Conservation (phyloP, 305 asterid genomes). For the Nicotiana rustica region DNA sequence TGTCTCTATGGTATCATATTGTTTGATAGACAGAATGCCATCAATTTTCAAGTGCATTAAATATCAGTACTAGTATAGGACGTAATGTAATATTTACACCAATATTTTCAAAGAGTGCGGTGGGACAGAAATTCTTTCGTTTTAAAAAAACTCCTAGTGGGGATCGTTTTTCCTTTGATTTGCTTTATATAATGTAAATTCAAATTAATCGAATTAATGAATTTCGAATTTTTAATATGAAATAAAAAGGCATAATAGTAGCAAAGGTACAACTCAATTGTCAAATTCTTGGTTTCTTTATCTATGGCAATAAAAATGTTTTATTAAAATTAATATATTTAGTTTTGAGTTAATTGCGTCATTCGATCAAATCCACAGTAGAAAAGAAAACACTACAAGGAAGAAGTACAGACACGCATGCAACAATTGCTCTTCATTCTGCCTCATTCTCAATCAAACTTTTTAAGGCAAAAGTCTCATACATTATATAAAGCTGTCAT, state of each 20-base stretch:
- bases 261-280: not conserved
- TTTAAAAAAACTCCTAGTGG: not conserved
- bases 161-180: too few species aligned
- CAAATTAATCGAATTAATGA: not conserved
- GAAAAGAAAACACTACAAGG: not conserved
- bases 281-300: not conserved
- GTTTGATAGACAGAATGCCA: not conserved
- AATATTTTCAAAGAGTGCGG: too few species aligned
- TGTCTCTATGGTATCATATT: not conserved
- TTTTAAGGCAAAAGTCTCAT: conserved; percentile 13
- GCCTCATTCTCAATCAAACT: not conserved
- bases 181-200: not conserved
- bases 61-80: not conserved
- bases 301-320: too few species aligned
- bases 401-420: conserved; percentile 27
- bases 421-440: conserved; percentile 22
- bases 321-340: too few species aligned
- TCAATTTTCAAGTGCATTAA: not conserved
- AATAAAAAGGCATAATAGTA: not conserved
- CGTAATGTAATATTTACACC: not conserved
- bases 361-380: not conserved
- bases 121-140: not conserved
- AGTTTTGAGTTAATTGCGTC: too few species aligned
- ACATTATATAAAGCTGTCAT: conserved; percentile 7
- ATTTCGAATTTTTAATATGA: not conserved